Base-by-base conservation (phyloP, 176 grass and related monocot genomes). In the Rhynchospora pubera region DNA sequence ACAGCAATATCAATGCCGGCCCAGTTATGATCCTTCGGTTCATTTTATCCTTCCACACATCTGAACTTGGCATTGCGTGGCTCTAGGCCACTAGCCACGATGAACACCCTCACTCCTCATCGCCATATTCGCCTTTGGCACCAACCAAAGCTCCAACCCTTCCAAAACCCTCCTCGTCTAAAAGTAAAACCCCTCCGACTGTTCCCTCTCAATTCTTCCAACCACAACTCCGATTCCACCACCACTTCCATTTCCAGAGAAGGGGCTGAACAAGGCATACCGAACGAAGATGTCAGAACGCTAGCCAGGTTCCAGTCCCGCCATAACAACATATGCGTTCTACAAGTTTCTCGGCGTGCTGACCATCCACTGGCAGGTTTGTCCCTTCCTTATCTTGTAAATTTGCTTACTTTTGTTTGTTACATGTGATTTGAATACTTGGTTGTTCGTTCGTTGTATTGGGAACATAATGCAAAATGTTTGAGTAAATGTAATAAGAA, bases 261-360 rank as follows among this genome's bases (percentile, higher is more conserved):
- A 23, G 60, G 39, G 14, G 23, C 44, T 47, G 60, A 82, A 52
- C 59, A 82, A 64, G 79, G 60, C 22, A 82, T 82, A 30, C 85
- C 85, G 6, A 82, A 86, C 3, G 89, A 89, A 30, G 83, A 91
- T 84, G 86, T 97, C 15, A 86, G 75, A 79, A 81, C 89, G 43
- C 75, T 96, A 15, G 93, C 90, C n/a, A 89, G 89, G 22, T 60
- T 92, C 64, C 83, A 82, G 15, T 91, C 93, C 42, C 80, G 56
- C 0, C 43, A 97, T 84, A 97, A 97, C 83, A 85, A 91, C 85
- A 97, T 93, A 80, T 89, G 91, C 57, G 89, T 97, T 11, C 84
- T 92, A 73, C 86, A 97, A 70, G 94, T 97, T 55, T 97, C 91
- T 23, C 87, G 66, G 5, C 82, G 56, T 11, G 87, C 94, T 39